A percentile compares a stretch with the other conserved stretches of the same genome.
These are phyloP conservation scores for Nakaseomyces glabratus DNA, from an alignment of 1,139 yeast genomes.

Conservation along the genomic window DNA sequence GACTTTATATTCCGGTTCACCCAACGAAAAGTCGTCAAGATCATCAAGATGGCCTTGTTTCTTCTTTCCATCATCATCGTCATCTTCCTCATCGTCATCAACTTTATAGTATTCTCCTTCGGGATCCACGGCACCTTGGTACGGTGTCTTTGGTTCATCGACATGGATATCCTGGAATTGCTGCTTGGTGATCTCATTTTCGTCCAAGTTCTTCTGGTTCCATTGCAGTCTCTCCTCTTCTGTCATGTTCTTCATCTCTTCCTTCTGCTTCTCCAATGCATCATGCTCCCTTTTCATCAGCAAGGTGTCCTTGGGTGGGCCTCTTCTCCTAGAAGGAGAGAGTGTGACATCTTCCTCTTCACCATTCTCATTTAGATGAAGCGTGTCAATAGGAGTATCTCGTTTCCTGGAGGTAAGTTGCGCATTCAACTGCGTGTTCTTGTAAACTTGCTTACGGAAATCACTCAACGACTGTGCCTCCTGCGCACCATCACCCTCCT, in stretches of 20 bases:
- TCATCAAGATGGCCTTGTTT: conserved; percentile 48
- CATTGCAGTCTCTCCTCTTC: conserved; percentile 46
- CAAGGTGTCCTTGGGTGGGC: conserved; percentile 26
- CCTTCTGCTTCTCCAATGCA: conserved; percentile 9
- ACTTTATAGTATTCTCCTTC: conserved; percentile 74
- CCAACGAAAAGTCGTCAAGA: conserved; percentile 42
- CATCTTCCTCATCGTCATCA: conserved; percentile 55
- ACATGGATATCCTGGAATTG: conserved; percentile 40
- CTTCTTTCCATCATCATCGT: conserved; percentile 69
- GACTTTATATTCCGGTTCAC: conserved; percentile 40
- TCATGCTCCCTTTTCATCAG: conserved; percentile 23
- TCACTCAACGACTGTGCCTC: conserved; percentile 36
- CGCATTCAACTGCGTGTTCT: conserved; percentile 42
- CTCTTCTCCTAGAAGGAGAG: conserved; percentile 13
- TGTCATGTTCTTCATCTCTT: conserved; percentile 5
- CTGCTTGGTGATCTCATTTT: conserved; percentile 43
- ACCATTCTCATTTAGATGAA: conserved; percentile 6
- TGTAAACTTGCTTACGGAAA: conserved; percentile 40
- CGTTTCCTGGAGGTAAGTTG: conserved; percentile 22
- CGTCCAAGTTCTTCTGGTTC: conserved; percentile 60
- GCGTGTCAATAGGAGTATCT: background rate
- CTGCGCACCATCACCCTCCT: conserved; percentile 13
- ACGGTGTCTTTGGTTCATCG: conserved; percentile 96
- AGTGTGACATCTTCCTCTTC: conserved; percentile 9
- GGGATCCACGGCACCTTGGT: conserved; percentile 86